Base-by-base conservation (phyloP, 495 filamentous ascomycete genomes). In the Cercophora sp. region DNA sequence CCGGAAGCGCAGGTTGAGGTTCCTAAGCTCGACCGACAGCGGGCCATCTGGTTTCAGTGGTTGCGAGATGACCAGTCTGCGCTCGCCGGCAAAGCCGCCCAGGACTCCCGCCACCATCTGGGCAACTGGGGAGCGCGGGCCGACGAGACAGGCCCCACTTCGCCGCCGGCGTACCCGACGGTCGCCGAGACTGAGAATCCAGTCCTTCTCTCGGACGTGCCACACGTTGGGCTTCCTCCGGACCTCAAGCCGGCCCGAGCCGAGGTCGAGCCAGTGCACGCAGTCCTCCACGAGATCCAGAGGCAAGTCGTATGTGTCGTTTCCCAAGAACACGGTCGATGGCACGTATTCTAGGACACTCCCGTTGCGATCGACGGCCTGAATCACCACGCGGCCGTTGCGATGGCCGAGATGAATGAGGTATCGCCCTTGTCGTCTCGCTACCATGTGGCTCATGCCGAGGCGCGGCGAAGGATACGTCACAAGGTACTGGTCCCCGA, bases 181-280 rank as follows among this genome's bases (percentile, higher is more conserved):
- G 8, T 42, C 27, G 3, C 19, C 24, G n/a, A 52, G 18, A 15
- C 46, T 13, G 18, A 52, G 26, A 11, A 36, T 24, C 50, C 50
- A 52, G 40, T 26, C 19, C 19, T 31, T 34, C 40, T 16, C 24
- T 24, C 42, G 18, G 40, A 0, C 1, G 4, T 23, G 1, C 40
- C 40, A 46, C n/a, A 44, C n/a, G 19, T 45, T 3, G n/a, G 43
- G 43, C 26, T 32, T 47, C 24, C 25, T 29, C 24, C 43, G 43
- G 43, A 52, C 46, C 20, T 52, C 40, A 0, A 52, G 16, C 19
- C 29, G 25, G 24, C 43, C 40, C 19, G 50, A 45, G 19, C 43
- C 16, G 10, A 45, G 8, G 0, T 24, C n/a, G 16, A 52, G 27
- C 50, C 50, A 52, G 11, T 52, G 40, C 6, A 45, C 25, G 40